These are phyloP conservation scores for Leccinum disarticulatum DNA, from an alignment of 768 basidiomycete genomes.

Conservation along the genomic window DNA sequence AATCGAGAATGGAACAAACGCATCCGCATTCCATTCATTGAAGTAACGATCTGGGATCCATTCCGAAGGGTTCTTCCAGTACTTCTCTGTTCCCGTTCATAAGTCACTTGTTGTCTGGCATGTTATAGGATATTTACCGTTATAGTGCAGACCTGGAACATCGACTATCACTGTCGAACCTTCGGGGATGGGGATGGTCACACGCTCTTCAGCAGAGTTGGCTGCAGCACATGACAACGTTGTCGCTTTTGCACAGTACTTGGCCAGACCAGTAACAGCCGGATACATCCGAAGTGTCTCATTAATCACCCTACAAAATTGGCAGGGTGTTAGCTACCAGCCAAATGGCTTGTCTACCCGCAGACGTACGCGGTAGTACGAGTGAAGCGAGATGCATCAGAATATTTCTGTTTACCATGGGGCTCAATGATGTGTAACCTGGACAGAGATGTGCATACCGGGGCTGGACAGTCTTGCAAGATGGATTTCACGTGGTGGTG, in stretches of 20 bases:
- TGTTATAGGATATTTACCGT: background rate
- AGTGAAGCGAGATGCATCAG: background rate
- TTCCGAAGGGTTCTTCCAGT: background rate
- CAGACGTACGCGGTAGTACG: background rate
- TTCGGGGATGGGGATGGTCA: background rate
- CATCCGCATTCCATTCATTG: background rate
- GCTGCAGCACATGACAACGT: background rate
- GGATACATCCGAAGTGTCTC: background rate
- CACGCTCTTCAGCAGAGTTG: background rate
- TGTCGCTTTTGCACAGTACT: background rate
- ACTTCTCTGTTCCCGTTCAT: background rate
- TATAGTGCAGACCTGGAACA: background rate
- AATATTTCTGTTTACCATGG: background rate
- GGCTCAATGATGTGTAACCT: background rate
- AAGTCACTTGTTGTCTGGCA: background rate
- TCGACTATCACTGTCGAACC: background rate
- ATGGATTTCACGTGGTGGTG: background rate
- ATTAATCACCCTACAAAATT: background rate
- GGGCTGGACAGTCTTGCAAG: background rate
- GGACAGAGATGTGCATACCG: background rate
- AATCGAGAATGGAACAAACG: background rate
- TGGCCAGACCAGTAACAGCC: background rate
- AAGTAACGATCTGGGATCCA: conserved; percentile 1
- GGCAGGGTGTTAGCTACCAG: background rate
- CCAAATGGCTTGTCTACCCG: background rate